phyloP scores from a whole-genome alignment of 2,329 filamentous ascomycete genomes.

The Blastomyces emzantsi region DNA sequence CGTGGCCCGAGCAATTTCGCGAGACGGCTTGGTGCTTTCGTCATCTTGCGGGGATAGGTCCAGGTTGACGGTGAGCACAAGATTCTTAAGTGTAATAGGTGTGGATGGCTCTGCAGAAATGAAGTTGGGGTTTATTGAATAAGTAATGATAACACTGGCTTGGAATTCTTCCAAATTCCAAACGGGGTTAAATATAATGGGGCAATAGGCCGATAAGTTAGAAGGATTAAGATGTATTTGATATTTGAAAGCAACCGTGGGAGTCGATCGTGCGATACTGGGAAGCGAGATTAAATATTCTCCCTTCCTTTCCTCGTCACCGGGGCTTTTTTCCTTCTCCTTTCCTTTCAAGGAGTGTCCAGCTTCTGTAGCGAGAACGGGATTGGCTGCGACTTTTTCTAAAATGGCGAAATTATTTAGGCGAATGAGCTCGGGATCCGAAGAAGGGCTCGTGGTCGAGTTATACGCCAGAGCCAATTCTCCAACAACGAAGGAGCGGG shows the following conservation, averaged over 20 bases:
- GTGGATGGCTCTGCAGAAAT: conserved; percentile 32
- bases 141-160: conserved; percentile 76
- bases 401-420: conserved; percentile 82
- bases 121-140: conserved; percentile 70
- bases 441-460: conserved; percentile 26
- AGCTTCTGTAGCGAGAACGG: conserved; percentile 71
- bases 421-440: conserved; percentile 56
- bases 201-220: conserved; percentile 52
- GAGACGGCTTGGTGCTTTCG: conserved; percentile 38
- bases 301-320: conserved; percentile 54
- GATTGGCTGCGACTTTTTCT: conserved; percentile 89
- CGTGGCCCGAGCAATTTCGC: conserved; percentile 34
- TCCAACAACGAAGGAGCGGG: conserved; percentile 65
- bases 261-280: conserved; percentile 56
- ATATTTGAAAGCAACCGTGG: conserved; percentile 81
- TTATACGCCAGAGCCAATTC: conserved; percentile 87
- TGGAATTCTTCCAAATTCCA: conserved; percentile 84
- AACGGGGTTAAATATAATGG: conserved; percentile 61
- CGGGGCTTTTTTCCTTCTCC: conserved; percentile 17
- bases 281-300: conserved; percentile 70
- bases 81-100: conserved; percentile 58
- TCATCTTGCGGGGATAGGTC: conserved; percentile 34
- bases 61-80: conserved; percentile 57
- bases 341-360: conserved; percentile 20
- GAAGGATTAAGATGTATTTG: conserved; percentile 64